Conservation (phyloP, 2,329 filamentous ascomycete genomes). For the Magnaporthiopsis incrustans region DNA sequence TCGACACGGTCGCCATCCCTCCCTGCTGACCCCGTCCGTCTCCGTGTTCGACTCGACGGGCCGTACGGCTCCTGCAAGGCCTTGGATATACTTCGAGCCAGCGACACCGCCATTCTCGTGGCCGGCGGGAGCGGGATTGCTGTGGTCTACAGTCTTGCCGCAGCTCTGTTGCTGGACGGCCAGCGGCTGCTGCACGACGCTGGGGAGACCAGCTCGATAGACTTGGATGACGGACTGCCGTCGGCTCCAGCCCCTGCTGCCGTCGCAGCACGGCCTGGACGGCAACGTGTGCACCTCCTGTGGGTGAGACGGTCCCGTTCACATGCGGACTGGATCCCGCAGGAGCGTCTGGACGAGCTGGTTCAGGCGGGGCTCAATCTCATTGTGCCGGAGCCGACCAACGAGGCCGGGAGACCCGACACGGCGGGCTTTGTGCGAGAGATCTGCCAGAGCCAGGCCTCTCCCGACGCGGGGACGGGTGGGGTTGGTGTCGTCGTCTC, state of each 20-base stretch:
- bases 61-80: slow-evolving; percentile 55
- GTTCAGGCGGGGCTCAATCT: slow-evolving; percentile 41
- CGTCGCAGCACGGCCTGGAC: neutral
- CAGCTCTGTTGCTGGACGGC: slow-evolving; percentile 33
- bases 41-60: slow-evolving; percentile 49
- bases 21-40: slow-evolving; percentile 24
- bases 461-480: slow-evolving; percentile 8
- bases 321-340: slow-evolving; percentile 47
- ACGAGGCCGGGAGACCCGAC: slow-evolving; percentile 44
- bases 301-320: slow-evolving; percentile 49
- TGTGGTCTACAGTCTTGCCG: slow-evolving; percentile 53
- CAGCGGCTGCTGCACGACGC: slow-evolving; percentile 10
- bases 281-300: slow-evolving; percentile 39
- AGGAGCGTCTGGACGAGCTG: slow-evolving; percentile 39
- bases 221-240: neutral
- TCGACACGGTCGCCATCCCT: slow-evolving; percentile 7
- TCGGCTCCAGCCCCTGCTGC: slow-evolving; percentile 5
- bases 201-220: neutral
- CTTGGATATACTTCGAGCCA: slow-evolving; percentile 40
- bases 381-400: slow-evolving; percentile 45
- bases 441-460: slow-evolving; percentile 12
- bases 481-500: slow-evolving; percentile 46
- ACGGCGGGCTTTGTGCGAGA: slow-evolving; percentile 33
- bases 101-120: slow-evolving; percentile 44
- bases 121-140: slow-evolving; percentile 59